These are phyloP conservation scores for Colletotrichum tanaceti DNA, from an alignment of 2,329 filamentous ascomycete genomes.

Conservation along the genomic window DNA sequence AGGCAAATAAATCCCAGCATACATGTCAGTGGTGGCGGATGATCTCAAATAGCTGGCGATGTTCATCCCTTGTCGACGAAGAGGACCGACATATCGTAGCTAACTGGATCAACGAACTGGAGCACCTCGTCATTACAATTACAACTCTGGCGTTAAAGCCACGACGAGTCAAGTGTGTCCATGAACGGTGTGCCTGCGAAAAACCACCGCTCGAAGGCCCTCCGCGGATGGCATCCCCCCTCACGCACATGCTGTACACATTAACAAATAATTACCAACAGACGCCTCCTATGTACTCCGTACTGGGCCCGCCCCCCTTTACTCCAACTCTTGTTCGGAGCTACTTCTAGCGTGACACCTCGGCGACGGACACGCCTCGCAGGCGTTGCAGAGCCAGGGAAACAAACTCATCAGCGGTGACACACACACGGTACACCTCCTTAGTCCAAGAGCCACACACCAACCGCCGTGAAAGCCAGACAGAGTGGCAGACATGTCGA, in stretches of 20 bases:
- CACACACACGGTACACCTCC: no score
- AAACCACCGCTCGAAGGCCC: not conserved
- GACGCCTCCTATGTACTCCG: slow-evolving; percentile 25
- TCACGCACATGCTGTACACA: slow-evolving; percentile 9
- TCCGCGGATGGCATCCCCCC: not conserved
- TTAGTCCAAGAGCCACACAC: not conserved
- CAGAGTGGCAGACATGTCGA: no score
- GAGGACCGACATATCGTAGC: no score
- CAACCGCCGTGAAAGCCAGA: slow-evolving; percentile 1
- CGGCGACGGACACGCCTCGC: slow-evolving; percentile 9
- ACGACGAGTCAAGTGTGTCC: not conserved
- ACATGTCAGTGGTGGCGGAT: not conserved
- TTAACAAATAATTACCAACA: slow-evolving; percentile 31
- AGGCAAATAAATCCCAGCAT: not conserved
- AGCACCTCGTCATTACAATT: not conserved
- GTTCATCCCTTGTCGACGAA: not conserved
- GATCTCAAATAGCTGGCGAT: not conserved
- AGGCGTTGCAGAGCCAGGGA: slow-evolving; percentile 6
- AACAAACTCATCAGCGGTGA: slow-evolving; percentile 9
- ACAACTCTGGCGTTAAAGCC: no score
- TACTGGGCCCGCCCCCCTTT: slow-evolving; percentile 20
- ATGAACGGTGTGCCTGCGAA: not conserved
- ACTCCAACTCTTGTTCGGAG: slow-evolving; percentile 23
- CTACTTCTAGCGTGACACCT: slow-evolving; percentile 19
- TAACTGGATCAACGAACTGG: not conserved